Conservation (phyloP, 208 protist species). For the Spongospora subterranea region DNA sequence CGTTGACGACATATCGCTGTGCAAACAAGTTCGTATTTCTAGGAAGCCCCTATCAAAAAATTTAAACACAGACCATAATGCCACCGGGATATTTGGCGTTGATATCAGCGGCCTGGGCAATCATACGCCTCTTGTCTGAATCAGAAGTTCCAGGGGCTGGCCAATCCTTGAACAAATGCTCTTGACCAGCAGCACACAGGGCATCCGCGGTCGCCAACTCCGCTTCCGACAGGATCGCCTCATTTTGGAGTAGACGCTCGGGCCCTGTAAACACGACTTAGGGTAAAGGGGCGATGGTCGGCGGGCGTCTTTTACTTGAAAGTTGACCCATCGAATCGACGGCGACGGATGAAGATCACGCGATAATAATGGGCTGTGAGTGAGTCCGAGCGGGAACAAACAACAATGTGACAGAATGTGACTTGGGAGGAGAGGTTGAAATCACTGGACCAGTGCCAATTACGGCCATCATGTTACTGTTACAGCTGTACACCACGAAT, state of each 20-base stretch:
- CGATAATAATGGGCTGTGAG: no score
- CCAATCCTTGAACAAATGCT: constrained; percentile 62
- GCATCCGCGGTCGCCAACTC: not conserved
- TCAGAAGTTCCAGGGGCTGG: not conserved
- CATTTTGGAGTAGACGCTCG: not conserved
- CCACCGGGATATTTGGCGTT: constrained; percentile 37
- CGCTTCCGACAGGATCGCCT: not conserved
- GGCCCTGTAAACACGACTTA: not conserved
- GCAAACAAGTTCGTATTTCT: constrained; percentile 66
- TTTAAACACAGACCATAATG: constrained; percentile 6
- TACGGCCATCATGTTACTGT: no score
- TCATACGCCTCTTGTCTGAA: not conserved
- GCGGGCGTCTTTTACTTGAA: no score
- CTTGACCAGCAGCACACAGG: constrained; percentile 57
- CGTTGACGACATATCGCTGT: constrained; percentile 82
- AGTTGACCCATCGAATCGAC: no score
- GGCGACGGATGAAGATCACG: no score
- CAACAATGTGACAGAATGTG: no score
- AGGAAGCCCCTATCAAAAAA: not conserved
- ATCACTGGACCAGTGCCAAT: no score
- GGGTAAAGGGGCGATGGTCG: no score
- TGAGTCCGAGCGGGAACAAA: no score
- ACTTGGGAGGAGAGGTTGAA: no score
- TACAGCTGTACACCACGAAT: no score
- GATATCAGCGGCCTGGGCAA: constrained; percentile 9